Percentiles rank a stretch among this genome's conserved stretches.
phyloP scores from a whole-genome alignment of 257 asterid species.

The Avicennia marina region DNA sequence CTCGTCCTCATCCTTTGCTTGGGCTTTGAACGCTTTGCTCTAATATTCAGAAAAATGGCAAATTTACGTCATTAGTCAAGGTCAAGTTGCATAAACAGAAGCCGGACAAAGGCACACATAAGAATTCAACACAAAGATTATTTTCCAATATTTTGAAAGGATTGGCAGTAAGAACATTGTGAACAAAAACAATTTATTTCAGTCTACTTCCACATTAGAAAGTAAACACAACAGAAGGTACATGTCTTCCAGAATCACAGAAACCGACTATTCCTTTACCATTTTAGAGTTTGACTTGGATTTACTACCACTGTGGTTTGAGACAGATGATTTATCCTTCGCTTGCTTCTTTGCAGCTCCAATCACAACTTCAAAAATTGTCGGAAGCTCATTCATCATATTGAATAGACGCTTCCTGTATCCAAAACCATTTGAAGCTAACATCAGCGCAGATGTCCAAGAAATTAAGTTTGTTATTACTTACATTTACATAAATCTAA shows the following conservation, averaged over 20 bases:
- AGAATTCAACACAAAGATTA: too few species aligned
- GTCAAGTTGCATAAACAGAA: neutral
- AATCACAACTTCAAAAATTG: constrained; percentile 55
- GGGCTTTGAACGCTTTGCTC: constrained; percentile 32
- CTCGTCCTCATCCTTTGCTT: constrained; percentile 31
- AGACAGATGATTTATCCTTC: constrained; percentile 41
- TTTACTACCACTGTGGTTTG: constrained; percentile 44
- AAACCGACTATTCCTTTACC: constrained; percentile 11
- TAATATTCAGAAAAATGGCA: constrained; percentile 10
- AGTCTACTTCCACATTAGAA: too few species aligned
- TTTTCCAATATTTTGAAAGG: too few species aligned
- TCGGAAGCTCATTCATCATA: constrained; percentile 60
- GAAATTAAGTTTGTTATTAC: neutral
- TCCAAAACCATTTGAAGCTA: neutral
- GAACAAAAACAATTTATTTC: too few species aligned
- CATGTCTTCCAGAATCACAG: neutral
- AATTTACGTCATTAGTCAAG: neutral
- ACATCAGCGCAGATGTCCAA: neutral
- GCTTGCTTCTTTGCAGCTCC: constrained; percentile 48
- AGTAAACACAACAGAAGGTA: too few species aligned
- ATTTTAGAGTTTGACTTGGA: constrained; percentile 39
- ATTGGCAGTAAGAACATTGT: too few species aligned
- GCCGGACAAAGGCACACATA: neutral
- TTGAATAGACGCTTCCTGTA: constrained; percentile 56
- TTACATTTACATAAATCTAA: too few species aligned